Percentiles rank a stretch among this genome's conserved stretches.
phyloP scores from a whole-genome alignment of 768 basidiomycete species.

The Phanerochaete carnosa region DNA sequence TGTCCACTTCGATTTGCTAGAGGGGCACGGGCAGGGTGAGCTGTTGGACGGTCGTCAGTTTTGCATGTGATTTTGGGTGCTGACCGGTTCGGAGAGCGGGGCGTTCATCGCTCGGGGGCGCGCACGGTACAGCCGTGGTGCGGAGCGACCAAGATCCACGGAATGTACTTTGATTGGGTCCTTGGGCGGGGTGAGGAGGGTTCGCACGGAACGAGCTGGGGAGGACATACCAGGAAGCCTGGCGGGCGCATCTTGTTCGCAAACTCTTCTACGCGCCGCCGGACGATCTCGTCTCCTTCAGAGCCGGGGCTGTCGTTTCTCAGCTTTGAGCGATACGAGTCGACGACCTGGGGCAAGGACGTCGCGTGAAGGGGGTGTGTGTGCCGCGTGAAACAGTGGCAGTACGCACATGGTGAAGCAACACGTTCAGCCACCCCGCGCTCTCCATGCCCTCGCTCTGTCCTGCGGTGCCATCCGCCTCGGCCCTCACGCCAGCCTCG shows the following conservation, averaged over 20 bases:
- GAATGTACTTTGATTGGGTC: slow-evolving; percentile 85
- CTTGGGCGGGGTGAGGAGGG: slow-evolving; percentile 36
- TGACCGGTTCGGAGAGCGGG: slow-evolving; percentile 18
- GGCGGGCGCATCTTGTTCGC: slow-evolving; percentile 74
- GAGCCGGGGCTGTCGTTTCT: slow-evolving; percentile 64
- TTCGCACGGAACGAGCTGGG: slow-evolving; percentile 1
- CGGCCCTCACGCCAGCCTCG: neutral
- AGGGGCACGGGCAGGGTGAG: neutral
- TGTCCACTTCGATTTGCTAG: slow-evolving; percentile 84
- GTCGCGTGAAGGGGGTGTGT: neutral
- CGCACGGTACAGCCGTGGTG: slow-evolving; percentile 75
- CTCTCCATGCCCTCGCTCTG: slow-evolving; percentile 50
- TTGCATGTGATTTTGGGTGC: slow-evolving; percentile 1
- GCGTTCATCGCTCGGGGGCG: slow-evolving; percentile 39
- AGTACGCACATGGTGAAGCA: slow-evolving; percentile 70
- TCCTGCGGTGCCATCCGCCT: slow-evolving; percentile 1
- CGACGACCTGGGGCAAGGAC: slow-evolving; percentile 44
- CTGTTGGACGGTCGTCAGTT: neutral
- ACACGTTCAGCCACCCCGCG: slow-evolving; percentile 86
- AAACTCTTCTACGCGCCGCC: slow-evolving; percentile 74
- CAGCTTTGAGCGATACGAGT: slow-evolving; percentile 76
- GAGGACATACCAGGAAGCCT: slow-evolving; percentile 56
- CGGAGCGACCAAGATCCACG: slow-evolving; percentile 76
- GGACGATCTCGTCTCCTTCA: slow-evolving; percentile 82
- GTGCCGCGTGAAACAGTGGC: neutral